Base-by-base conservation (phyloP, 2,329 filamentous ascomycete species). In the Colletotrichum nymphaeae region DNA sequence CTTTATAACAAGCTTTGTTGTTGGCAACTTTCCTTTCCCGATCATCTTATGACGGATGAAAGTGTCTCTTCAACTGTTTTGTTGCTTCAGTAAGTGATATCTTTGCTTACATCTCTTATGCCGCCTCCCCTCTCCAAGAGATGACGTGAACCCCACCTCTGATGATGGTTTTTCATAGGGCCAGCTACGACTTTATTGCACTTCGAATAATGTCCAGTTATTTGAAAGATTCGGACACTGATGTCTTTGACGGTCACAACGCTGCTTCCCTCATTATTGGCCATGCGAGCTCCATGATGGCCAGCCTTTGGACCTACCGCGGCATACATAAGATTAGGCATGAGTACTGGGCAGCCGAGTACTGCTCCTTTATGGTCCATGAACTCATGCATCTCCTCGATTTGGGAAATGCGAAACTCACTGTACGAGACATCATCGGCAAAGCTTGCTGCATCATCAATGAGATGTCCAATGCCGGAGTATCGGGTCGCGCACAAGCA, bases 241-340 rank as follows among this genome's bases (percentile, higher is more conserved):
- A 53, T 14, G 4, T 76, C 64, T 79, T 74, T 28, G 79, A 81
- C 5, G 79, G 79, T 28, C 84, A 87, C 59, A 84, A 85, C 74
- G 83, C 83, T 24, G 35, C 83, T 14, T 86, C 87, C 55, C 78
- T 86, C 16, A 81, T 85, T 6, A 83, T 83, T 28, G 86, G 85
- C 16, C 73, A 76, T 59, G 64, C 67, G 46, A 60, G 65, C 55
- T 56, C 71, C 22, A 63, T 78, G 22, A 73, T 78, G 19, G 60
- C 56, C 28, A 35, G 63, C 4, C 49, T 77, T 28, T 74, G 70
- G 55, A 77, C 76, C 67, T 80, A 77, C 19, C 77, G 78, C 42
- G 74, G 75, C 24, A 75, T 55, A 1, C 74, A 75, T 49, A 76
- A 76, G 46, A 70, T 76, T 67, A 75, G 71, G 35, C 73, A 75